Base-by-base conservation (phyloP, 768 basidiomycete genomes). In the Pulveroboletus sp. region DNA sequence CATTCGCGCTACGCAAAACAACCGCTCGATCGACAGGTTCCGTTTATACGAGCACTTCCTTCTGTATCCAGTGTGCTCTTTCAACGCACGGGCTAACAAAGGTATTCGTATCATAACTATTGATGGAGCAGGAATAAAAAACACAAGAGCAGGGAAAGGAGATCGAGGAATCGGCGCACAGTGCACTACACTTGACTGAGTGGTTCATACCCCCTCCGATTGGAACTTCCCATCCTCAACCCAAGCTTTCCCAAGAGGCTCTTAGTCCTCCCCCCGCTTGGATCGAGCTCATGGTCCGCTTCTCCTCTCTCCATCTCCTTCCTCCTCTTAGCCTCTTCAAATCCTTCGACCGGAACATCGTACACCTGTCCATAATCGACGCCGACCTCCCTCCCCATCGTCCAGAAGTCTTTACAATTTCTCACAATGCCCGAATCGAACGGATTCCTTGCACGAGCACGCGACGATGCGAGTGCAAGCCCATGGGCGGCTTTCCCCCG, bases 401-500 rank as follows among this genome's bases (percentile, higher is more conserved):
- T 82, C 95, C 95, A 99, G 69, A 99, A 98, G 73, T 99, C 95
- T 60, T 79, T 82, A 67, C 92, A 94, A 64, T 94, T 94, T 49
- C 75, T 73, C 17, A 79, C 69, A 14, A 86, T 40, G 2, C 94
- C 94, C 18, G 89, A 59, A 69, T 96, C 92, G 66, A 98, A 99
- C 36, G 95, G 96, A 69, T 98, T 98, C 46, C 80, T 77, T 33
- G 88, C 85, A 49, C 79, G 83, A 6, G 81, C 74, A 18, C 56
- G 28, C 26, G 65, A 62, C 27, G 65, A 66, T 1, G 89, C 85
- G 24, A 83, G 75, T 42, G 84, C 80, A 48, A 98, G 83, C 21
- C 94, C 93, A 57, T 89, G 83, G 8, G 87, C 86, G 0, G 93
- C 93, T 56, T 84, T 85, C 21, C 93, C 93, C 47, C 86, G 85